Base-by-base conservation (phyloP, 345 rosid species). In the Ceriops zippeliana region DNA sequence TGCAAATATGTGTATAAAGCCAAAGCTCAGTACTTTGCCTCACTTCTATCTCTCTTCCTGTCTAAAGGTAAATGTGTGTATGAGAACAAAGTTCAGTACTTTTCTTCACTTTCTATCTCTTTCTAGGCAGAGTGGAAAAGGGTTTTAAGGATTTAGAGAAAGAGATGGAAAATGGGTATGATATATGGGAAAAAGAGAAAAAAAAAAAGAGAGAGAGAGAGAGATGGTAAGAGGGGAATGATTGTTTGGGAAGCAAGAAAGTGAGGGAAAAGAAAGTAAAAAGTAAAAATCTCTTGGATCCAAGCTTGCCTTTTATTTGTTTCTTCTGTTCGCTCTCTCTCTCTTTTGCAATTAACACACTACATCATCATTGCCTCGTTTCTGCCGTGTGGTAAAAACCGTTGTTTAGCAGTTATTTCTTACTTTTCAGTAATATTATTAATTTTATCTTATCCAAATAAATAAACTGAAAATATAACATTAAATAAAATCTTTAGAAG, bases 201-300 rank as follows among this genome's bases (percentile, higher is more conserved):
- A 31, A 1, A 8, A 24, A n/a, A n/a, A n/a, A n/a, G n/a, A n/a
- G n/a, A n/a, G n/a, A n/a, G n/a, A n/a, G 21, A 24, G 13, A 30
- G 7, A 27, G 32, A 24, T 28, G 42, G 59, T 69, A 73, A 64
- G 72, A 69, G 71, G 69, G 60, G 65, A 56, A 54, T 46, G 70
- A 63, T 30, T 59, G 85, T 77, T 80, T 80, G 87, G 85, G 70
- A 63, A 71, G 63, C 61, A 70, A 79, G 80, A 73, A 76, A 76
- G 68, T 72, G n/a, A 72, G 66, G 35, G 74, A 67, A 71, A 66
- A 37, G 27, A 46, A 59, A 51, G 2, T 26, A 65, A 69, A 34
- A 70, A 75, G 26, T 37, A 35, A 72, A 32, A 68, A 63, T 72
- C 71, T 75, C 68, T 73, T 70, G 83, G 85, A 84, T 82, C 90